phyloP scores from a whole-genome alignment of 306 rosid genomes.

The Cucumis cinereus region DNA sequence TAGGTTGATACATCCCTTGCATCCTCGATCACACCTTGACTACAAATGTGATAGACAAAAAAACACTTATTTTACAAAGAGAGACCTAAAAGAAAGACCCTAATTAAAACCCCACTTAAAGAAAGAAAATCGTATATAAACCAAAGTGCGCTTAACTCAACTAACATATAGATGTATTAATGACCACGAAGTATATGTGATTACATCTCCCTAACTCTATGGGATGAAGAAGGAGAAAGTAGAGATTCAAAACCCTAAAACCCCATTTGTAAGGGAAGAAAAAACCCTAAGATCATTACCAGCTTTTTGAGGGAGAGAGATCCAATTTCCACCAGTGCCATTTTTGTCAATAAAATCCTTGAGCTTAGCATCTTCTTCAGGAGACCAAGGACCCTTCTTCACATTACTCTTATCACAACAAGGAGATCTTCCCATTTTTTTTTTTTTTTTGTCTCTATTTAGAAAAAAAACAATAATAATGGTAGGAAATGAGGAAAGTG shows the following conservation, averaged over 20 bases:
- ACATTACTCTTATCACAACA: slow-evolving; percentile 5
- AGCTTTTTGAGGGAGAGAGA: slow-evolving; percentile 2
- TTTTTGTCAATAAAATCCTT: background rate
- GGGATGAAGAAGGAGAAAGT: too few species aligned
- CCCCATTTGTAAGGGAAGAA: background rate
- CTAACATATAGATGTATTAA: too few species aligned
- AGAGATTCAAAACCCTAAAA: background rate
- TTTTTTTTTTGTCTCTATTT: background rate
- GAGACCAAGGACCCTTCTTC: slow-evolving; percentile 10
- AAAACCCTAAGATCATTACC: background rate
- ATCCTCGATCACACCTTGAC: too few species aligned
- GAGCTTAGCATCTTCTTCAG: slow-evolving; percentile 8
- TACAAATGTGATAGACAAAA: too few species aligned
- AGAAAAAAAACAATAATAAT: background rate
- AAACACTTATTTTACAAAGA: background rate
- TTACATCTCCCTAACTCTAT: too few species aligned
- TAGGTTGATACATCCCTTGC: too few species aligned
- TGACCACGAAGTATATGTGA: too few species aligned
- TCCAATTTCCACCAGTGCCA: slow-evolving; percentile 8
- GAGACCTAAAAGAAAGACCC: background rate
- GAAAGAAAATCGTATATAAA: too few species aligned
- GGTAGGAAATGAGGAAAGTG: background rate
- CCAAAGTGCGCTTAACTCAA: too few species aligned
- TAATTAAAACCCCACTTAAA: background rate
- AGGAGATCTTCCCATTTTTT: slow-evolving; percentile 8